A percentile compares a stretch with the other conserved stretches of the same genome.
These are phyloP conservation scores for Stevia rebaudiana DNA, from an alignment of 140 eudicot genomes.

Conservation along the genomic window DNA sequence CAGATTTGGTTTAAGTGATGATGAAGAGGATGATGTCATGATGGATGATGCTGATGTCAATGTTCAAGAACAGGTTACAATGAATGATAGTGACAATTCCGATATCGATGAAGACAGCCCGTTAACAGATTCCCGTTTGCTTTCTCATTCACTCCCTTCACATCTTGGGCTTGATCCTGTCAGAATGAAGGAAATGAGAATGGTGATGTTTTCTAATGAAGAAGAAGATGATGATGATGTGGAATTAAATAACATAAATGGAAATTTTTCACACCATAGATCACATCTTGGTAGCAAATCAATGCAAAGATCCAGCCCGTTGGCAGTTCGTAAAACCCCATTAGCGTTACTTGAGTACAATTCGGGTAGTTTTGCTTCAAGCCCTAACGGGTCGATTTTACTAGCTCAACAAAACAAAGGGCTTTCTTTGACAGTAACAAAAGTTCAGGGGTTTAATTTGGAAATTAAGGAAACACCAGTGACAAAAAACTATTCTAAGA, in stretches of 20 bases:
- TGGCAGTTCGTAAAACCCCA: conserved; percentile 66
- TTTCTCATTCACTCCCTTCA: conserved; percentile 91
- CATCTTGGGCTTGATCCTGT: conserved; percentile 93
- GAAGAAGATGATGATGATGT: conserved; percentile 59
- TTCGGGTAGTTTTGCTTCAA: conserved; percentile 48
- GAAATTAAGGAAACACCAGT: conserved; percentile 70
- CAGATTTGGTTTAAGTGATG: conserved; percentile 77
- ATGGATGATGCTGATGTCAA: conserved; percentile 55
- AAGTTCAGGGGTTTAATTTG: conserved; percentile 66
- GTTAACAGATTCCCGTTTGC: conserved; percentile 37
- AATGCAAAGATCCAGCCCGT: conserved; percentile 39
- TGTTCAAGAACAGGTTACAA: conserved; percentile 41
- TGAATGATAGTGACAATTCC: conserved; percentile 45
- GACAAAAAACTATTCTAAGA: conserved; percentile 50
- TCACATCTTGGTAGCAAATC: conserved; percentile 40
- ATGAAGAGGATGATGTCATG: conserved; percentile 73
- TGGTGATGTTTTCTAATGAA: conserved; percentile 69
- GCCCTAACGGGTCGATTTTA: conserved; percentile 60
- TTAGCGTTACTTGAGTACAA: conserved; percentile 80
- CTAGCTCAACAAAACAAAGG: conserved; percentile 70
- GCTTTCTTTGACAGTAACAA: conserved; percentile 42
- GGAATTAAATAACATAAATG: conserved; percentile 10
- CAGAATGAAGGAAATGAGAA: conserved; percentile 75
- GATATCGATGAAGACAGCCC: conserved; percentile 48
- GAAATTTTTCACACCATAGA: conserved; percentile 32